Base-by-base conservation (phyloP, 2,329 filamentous ascomycete species). In the Stagonosporopsis cucurbitacearum region DNA sequence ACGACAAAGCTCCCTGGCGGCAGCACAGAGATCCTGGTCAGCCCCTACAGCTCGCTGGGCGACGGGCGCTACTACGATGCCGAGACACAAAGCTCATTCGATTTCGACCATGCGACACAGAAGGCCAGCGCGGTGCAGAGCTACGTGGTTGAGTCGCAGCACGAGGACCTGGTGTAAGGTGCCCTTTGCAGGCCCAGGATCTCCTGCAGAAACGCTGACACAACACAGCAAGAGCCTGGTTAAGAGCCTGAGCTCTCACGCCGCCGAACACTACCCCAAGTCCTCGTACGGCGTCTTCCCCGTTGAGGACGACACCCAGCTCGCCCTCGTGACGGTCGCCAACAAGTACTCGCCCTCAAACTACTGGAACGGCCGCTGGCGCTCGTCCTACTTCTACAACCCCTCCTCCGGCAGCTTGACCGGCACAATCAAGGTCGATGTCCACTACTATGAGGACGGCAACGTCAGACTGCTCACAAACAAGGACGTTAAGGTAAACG, bases 371-470 rank as follows among this genome's bases (percentile, higher is more conserved):
- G 95, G 95, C 60, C 92, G 95, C 60, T 99, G 95, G 91, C 90
- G 95, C 70, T 93, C 91, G 43, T 83, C 89, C 49, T 98, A 98
- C 80, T 84, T 89, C 68, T 89, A 90, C 76, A 84, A 88, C 60
- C 87, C 92, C 0, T 84, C 85, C 1, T 82, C 85, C 3, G 82
- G 82, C 62, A 81, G 81, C 43, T 80, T 98, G 39, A 86, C 88
- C 33, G 95, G 95, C 67, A 87, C 83, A 56, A 88, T 98, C 77
- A 92, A 94, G 76, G 91, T 97, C 50, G 93, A 98, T 67, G 94
- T 99, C 47, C 95, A 99, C 82, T 99, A 99, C 83, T 99, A 99
- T 80, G 95, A 99, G 79, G 96, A 99, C 74, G 95, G 95, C 60
- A 99, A 99, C 73, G 95, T 99, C 54, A 89, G 95, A 2, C 84